Evolutionary conservation across 2,329 filamentous ascomycete genomes (phyloP).

Genomic region (Zalaria obscura): DNA sequence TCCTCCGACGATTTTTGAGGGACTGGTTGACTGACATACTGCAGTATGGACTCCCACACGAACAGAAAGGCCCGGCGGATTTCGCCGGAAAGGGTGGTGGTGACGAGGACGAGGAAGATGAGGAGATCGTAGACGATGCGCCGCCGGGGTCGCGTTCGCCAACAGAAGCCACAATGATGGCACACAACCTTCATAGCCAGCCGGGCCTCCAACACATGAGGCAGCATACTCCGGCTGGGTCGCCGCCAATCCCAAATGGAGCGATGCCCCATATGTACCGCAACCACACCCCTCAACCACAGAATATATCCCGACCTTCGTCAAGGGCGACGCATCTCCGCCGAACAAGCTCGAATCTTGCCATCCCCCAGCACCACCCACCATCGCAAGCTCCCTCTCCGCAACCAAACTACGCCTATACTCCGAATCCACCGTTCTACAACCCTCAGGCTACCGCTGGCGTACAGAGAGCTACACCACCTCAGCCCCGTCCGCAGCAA

Average conservation of each 20-base stretch:
- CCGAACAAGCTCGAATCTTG: constrained; percentile 58
- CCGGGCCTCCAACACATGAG: constrained; percentile 65
- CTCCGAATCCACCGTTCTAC: constrained; percentile 76
- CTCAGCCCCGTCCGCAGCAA: constrained; percentile 24
- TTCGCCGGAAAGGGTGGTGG: constrained; percentile 64
- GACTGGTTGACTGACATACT: constrained; percentile 6
- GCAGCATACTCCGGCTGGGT: constrained; percentile 71
- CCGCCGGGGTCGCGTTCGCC: constrained; percentile 51
- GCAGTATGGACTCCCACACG: constrained; percentile 82
- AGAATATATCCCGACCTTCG: constrained; percentile 57
- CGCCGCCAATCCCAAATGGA: constrained; percentile 73
- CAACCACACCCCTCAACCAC: constrained; percentile 70
- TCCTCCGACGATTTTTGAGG: constrained; percentile 1
- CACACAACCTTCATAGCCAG: constrained; percentile 34
- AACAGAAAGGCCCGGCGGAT: constrained; percentile 90
- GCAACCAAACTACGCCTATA: constrained; percentile 56
- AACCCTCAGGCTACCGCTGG: constrained; percentile 36
- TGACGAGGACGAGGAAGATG: constrained; percentile 62
- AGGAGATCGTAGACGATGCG: constrained; percentile 47
- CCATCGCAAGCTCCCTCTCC: constrained; percentile 44
- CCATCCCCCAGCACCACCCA: constrained; percentile 35
- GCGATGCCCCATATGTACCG: constrained; percentile 52
- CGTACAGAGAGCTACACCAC: constrained; percentile 27
- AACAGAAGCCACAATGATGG: constrained; percentile 42
- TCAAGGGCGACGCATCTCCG: constrained; percentile 64